A percentile compares a stretch with the other conserved stretches of the same genome.
These are phyloP conservation scores for Venturiaceae sp. DNA, from an alignment of 2,329 filamentous ascomycete species.

Conservation along the genomic window DNA sequence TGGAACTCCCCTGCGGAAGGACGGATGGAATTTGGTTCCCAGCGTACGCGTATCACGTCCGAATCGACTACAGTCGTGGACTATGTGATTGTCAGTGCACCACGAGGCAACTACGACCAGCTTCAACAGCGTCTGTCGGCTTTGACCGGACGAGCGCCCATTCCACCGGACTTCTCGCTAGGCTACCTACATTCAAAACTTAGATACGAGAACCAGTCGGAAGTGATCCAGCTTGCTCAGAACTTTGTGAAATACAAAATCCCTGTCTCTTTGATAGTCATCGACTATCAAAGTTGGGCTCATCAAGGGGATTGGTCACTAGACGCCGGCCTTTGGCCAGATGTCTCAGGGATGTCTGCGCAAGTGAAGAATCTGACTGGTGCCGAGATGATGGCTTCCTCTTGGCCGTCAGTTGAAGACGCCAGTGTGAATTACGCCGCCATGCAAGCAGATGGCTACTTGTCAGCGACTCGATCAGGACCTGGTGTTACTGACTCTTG, in stretches of 20 bases:
- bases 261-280: slow-evolving; percentile 21
- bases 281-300: slow-evolving; percentile 22
- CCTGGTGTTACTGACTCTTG: slow-evolving; percentile 19
- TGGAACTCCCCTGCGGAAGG: slow-evolving; percentile 21
- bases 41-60: slow-evolving; percentile 18
- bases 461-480: slow-evolving; percentile 18
- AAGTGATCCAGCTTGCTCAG: slow-evolving; percentile 18
- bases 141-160: slow-evolving; percentile 19
- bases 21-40: slow-evolving; percentile 19
- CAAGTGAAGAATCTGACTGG: slow-evolving; percentile 20
- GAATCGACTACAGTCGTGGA: slow-evolving; percentile 20
- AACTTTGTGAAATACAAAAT: slow-evolving; percentile 19
- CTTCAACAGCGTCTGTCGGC: slow-evolving; percentile 17
- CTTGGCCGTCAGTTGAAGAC: slow-evolving; percentile 21
- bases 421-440: slow-evolving; percentile 17
- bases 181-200: slow-evolving; percentile 22
- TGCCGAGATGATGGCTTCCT: slow-evolving; percentile 23
- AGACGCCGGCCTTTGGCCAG: slow-evolving; percentile 19
- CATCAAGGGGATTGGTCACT: slow-evolving; percentile 21
- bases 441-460: slow-evolving; percentile 17
- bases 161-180: slow-evolving; percentile 19
- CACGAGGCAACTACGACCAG: slow-evolving; percentile 19
- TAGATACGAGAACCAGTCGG: slow-evolving; percentile 21
- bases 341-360: slow-evolving; percentile 18
- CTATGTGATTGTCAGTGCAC: slow-evolving; percentile 19